These are phyloP conservation scores for Cercospora zeina DNA, from an alignment of 2,329 filamentous ascomycete species.

Conservation along the genomic window DNA sequence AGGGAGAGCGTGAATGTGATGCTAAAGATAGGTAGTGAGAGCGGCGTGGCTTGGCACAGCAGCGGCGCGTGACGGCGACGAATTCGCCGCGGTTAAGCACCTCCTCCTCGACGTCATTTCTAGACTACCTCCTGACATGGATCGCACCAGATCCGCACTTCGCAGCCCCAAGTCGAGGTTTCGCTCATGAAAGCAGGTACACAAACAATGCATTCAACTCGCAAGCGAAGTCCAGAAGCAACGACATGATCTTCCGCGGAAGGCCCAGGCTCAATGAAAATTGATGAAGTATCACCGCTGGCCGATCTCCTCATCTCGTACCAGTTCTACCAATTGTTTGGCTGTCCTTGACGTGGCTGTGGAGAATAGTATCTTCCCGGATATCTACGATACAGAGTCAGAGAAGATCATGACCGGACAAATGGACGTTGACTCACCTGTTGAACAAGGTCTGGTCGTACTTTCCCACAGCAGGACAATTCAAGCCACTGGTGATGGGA, in stretches of 20 bases:
- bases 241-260: background rate
- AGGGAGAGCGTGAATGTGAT: background rate
- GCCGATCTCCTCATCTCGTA: background rate
- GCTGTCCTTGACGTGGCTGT: background rate
- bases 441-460: slow-evolving; percentile 13
- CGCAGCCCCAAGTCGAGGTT: too few species aligned
- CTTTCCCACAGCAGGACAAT: slow-evolving; percentile 16
- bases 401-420: background rate
- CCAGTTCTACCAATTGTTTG: background rate
- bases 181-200: too few species aligned
- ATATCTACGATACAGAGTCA: background rate
- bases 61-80: background rate
- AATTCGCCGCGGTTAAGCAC: background rate
- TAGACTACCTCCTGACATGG: background rate
- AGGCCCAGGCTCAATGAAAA: background rate
- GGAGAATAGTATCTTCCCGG: background rate
- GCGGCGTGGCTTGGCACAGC: background rate
- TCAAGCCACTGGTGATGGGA: slow-evolving; percentile 10
- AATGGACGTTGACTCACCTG: background rate
- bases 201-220: background rate
- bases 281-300: background rate
- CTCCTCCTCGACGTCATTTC: background rate
- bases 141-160: too few species aligned
- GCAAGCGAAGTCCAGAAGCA: background rate
- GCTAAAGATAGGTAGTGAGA: background rate